Percentiles rank a stretch among this genome's conserved stretches.
Conservation (phyloP, 306 rosid genomes). For the Vachellia pachyceras region DNA sequence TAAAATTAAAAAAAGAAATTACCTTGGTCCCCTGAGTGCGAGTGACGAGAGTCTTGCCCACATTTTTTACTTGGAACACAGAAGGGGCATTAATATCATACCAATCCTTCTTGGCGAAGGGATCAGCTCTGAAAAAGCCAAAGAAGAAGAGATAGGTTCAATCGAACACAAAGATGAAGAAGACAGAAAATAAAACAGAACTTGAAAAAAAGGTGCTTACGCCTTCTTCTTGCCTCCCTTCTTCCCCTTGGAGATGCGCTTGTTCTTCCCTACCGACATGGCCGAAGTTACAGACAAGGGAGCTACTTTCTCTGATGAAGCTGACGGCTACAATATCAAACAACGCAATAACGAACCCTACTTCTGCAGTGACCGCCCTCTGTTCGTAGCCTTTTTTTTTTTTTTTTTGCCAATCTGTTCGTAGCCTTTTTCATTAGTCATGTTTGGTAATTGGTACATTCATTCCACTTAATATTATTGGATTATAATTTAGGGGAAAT, state of each 20-base stretch:
- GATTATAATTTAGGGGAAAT: too few species aligned
- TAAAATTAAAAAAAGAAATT: neutral
- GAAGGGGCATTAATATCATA: slow-evolving; percentile 73
- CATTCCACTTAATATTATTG: too few species aligned
- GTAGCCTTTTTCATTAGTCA: too few species aligned
- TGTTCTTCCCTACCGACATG: slow-evolving; percentile 79
- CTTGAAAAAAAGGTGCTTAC: slow-evolving; percentile 37
- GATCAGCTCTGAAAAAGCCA: slow-evolving; percentile 56
- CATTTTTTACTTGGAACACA: slow-evolving; percentile 52
- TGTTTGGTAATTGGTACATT: too few species aligned
- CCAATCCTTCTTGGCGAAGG: slow-evolving; percentile 82
- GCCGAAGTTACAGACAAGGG: slow-evolving; percentile 1
- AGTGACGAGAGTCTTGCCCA: slow-evolving; percentile 68
- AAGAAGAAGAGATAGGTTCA: neutral
- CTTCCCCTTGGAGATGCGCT: slow-evolving; percentile 81
- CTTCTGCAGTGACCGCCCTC: neutral
- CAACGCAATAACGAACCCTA: slow-evolving; percentile 39
- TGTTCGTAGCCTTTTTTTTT: too few species aligned
- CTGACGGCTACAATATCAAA: slow-evolving; percentile 24
- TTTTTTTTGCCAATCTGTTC: too few species aligned
- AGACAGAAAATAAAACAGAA: neutral
- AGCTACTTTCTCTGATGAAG: neutral
- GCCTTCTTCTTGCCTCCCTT: slow-evolving; percentile 82
- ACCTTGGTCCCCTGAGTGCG: slow-evolving; percentile 80
- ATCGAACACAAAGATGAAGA: neutral